Evolutionary conservation across 257 asterid species (phyloP).

Genomic region (Nicotiana tabacum): DNA sequence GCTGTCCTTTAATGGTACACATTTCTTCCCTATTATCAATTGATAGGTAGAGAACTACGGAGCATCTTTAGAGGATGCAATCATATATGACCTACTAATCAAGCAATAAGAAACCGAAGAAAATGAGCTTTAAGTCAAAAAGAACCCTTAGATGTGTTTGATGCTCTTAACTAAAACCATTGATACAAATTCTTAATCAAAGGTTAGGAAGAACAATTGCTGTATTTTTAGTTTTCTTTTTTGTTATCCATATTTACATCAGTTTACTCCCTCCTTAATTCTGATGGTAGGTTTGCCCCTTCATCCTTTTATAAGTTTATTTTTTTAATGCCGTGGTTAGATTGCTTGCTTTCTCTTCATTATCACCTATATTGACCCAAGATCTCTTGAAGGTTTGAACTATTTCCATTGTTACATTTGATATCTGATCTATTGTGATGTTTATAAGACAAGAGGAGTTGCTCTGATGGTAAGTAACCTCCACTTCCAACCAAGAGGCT

Average conservation of each 20-base stretch:
- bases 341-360: neutral
- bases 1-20: slow-evolving; percentile 78
- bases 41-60: neutral
- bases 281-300: neutral
- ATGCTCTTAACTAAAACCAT: neutral
- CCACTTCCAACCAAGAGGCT: too few species aligned
- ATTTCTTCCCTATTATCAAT: neutral
- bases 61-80: neutral
- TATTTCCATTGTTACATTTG: neutral
- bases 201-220: neutral
- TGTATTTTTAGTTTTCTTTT: neutral
- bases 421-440: neutral
- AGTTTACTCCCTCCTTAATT: neutral
- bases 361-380: neutral
- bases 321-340: neutral
- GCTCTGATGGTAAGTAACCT: too few species aligned
- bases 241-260: neutral
- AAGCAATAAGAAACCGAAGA: neutral
- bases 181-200: neutral
- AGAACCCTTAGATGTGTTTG: neutral
- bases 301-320: neutral
- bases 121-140: neutral
- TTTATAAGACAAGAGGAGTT: neutral
- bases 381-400: neutral
- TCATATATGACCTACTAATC: neutral